Percentiles rank a stretch among this genome's conserved stretches.
Conservation (phyloP, 805 yeast genomes). For the Monosporozyma yasuniensis region DNA sequence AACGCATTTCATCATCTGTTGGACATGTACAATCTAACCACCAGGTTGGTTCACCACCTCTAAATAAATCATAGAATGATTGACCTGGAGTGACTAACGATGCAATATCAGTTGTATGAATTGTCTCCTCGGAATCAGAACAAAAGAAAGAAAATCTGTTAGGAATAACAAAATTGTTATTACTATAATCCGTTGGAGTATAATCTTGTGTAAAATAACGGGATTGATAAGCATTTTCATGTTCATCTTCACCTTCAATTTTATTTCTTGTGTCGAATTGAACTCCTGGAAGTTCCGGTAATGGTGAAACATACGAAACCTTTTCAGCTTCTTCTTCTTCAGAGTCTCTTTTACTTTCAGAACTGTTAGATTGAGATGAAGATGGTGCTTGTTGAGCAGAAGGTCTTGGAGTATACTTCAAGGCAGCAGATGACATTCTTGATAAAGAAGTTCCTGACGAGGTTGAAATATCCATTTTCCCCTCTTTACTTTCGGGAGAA, state of each 20-base stretch:
- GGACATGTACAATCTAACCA: constrained; percentile 95
- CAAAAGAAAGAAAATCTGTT: constrained; percentile 80
- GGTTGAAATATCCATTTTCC: constrained; percentile 19
- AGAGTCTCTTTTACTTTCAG: neutral
- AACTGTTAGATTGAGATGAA: neutral
- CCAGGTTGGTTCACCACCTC: constrained; percentile 74
- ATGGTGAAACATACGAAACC: neutral
- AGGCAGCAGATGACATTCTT: constrained; percentile 45
- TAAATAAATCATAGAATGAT: constrained; percentile 60
- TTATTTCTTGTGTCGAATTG: constrained; percentile 32
- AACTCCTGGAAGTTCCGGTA: constrained; percentile 22
- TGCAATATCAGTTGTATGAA: constrained; percentile 82
- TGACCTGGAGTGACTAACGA: constrained; percentile 60
- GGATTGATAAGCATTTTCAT: constrained; percentile 1
- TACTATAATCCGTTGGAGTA: neutral
- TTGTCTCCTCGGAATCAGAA: constrained; percentile 74
- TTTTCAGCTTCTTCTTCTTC: constrained; percentile 1
- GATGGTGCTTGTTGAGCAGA: constrained; percentile 4
- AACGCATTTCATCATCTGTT: constrained; percentile 89
- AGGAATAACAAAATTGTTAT: constrained; percentile 33
- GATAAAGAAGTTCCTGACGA: constrained; percentile 33
- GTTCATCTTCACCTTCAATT: constrained; percentile 28
- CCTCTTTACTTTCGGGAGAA: constrained; percentile 1
- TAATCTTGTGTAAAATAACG: constrained; percentile 3
- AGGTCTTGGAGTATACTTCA: constrained; percentile 49